Percentiles rank a stretch among this genome's conserved stretches.
These are phyloP conservation scores for Pulveroboletus ravenelii DNA, from an alignment of 768 basidiomycete genomes.

Conservation along the genomic window DNA sequence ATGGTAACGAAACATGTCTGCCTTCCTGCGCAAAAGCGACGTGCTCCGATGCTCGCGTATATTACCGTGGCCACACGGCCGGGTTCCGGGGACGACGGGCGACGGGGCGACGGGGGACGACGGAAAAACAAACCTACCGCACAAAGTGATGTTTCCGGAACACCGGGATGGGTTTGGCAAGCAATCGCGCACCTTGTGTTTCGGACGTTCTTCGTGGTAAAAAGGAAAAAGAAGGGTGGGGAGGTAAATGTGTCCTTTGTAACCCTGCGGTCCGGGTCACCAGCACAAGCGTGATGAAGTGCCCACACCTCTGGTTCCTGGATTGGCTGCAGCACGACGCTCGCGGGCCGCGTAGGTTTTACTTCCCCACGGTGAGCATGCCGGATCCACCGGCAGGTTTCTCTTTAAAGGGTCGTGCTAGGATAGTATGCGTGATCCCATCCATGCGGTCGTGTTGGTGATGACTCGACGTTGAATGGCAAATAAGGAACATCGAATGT, in stretches of 20 bases:
- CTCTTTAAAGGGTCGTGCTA: neutral
- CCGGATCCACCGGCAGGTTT: neutral
- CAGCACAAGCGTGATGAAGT: neutral
- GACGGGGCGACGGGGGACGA: neutral
- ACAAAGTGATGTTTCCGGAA: neutral
- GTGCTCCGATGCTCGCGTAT: neutral
- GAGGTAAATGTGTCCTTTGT: too few species aligned
- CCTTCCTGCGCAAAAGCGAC: too few species aligned
- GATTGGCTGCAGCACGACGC: neutral
- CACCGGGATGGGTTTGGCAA: too few species aligned
- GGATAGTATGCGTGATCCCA: too few species aligned
- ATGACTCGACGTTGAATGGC: neutral
- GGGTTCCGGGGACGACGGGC: too few species aligned
- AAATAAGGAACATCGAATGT: neutral
- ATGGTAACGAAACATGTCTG: neutral
- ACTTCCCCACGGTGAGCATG: neutral
- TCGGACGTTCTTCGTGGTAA: neutral
- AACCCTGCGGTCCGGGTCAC: too few species aligned
- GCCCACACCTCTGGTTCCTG: too few species aligned
- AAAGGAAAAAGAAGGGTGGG: neutral
- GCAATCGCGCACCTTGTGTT: too few species aligned
- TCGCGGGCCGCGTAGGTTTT: slow-evolving; percentile 7
- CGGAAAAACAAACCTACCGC: neutral
- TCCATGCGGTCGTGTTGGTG: neutral
- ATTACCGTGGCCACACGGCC: slow-evolving; percentile 2